phyloP scores from a whole-genome alignment of 148 eudicot species.

The Pouteria glomerata region DNA sequence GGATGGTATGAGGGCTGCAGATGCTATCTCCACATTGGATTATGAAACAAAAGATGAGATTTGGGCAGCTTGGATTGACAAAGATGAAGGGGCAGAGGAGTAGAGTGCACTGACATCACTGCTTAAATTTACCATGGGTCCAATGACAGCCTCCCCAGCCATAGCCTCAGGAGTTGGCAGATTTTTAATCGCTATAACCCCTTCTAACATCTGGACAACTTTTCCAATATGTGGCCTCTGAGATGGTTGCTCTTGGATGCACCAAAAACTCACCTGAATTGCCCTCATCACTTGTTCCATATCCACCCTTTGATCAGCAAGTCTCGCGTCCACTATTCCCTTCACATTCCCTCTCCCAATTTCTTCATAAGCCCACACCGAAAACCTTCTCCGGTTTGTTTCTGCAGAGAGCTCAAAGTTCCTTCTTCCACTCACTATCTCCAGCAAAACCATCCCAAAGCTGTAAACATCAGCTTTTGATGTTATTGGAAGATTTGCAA shows the following conservation, averaged over 20 bases:
- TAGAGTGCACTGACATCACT: slow-evolving; percentile 36
- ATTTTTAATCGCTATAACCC: slow-evolving; percentile 52
- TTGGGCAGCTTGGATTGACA: slow-evolving; percentile 30
- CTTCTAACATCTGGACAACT: slow-evolving; percentile 92
- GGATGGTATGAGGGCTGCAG: slow-evolving; percentile 32
- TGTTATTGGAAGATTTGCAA: slow-evolving; percentile 70
- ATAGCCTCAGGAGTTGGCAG: slow-evolving; percentile 59
- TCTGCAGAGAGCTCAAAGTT: slow-evolving; percentile 63
- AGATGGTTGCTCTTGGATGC: slow-evolving; percentile 83
- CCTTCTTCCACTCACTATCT: slow-evolving; percentile 72
- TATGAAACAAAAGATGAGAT: slow-evolving; percentile 29
- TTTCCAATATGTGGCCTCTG: slow-evolving; percentile 83
- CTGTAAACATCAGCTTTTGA: slow-evolving; percentile 81
- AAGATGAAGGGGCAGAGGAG: slow-evolving; percentile 28
- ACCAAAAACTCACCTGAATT: slow-evolving; percentile 75
- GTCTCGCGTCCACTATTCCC: slow-evolving; percentile 49
- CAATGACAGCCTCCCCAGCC: slow-evolving; percentile 33
- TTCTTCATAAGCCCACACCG: slow-evolving; percentile 76
- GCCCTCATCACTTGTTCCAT: slow-evolving; percentile 63
- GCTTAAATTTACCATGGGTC: slow-evolving; percentile 35
- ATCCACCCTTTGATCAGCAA: slow-evolving; percentile 31
- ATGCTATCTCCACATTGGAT: slow-evolving; percentile 38
- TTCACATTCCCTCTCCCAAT: slow-evolving; percentile 53
- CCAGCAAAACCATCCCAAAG: slow-evolving; percentile 80
- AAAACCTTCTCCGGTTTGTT: slow-evolving; percentile 55